Percentiles rank a stretch among this genome's conserved stretches.
Conservation (phyloP, 2,329 filamentous ascomycete genomes). For the Ophioceras dolichostomum region DNA sequence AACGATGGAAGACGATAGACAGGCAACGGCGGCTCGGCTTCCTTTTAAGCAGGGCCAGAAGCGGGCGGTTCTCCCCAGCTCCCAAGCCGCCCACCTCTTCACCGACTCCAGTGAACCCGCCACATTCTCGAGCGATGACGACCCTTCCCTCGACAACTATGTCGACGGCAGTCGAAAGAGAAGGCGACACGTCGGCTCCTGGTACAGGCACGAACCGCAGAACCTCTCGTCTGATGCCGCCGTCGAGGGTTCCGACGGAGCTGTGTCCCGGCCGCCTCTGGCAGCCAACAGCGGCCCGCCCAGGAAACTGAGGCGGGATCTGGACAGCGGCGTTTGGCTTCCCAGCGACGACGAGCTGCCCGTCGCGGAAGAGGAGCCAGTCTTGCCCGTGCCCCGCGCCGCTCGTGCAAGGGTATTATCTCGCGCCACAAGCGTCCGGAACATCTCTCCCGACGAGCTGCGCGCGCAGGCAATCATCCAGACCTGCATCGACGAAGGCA, state of each 20-base stretch:
- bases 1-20: background rate
- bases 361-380: conserved; percentile 21
- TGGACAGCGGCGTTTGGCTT: conserved; percentile 57
- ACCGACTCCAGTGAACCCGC: conserved; percentile 58
- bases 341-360: conserved; percentile 49
- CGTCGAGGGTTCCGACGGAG: too few relatives aligned
- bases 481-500: conserved; percentile 42
- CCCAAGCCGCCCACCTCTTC: conserved; percentile 16
- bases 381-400: conserved; percentile 1
- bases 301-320: conserved; percentile 42
- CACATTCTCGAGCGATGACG: conserved; percentile 62
- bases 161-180: conserved; percentile 43
- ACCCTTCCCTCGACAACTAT: conserved; percentile 55
- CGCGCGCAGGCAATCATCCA: conserved; percentile 33
- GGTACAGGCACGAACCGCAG: conserved; percentile 43
- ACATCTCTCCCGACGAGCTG: conserved; percentile 27
- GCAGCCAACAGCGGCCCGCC: too few relatives aligned
- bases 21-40: background rate
- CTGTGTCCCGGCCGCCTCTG: conserved; percentile 8
- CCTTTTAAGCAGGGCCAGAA: background rate
- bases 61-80: background rate
- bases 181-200: conserved; percentile 51
- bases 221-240: conserved; percentile 37
- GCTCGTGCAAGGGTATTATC: too few relatives aligned
- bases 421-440: conserved; percentile 11